Conservation (phyloP, 805 yeast genomes). For the Candida krabiensis region DNA sequence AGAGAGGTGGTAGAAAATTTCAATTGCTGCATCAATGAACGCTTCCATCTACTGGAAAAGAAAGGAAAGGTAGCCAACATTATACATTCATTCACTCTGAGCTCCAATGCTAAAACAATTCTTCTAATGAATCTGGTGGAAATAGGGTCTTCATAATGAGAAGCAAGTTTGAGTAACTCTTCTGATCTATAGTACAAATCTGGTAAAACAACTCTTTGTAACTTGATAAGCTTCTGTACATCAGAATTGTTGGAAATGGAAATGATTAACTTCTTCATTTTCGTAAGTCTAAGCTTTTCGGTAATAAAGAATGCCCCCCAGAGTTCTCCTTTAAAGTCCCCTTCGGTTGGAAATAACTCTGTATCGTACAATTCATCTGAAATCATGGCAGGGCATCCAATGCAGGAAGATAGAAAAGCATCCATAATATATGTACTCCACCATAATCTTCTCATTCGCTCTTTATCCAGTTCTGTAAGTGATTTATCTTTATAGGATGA, state of each 20-base stretch:
- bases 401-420: conserved; percentile 5
- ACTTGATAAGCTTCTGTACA: not conserved
- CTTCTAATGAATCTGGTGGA: conserved; percentile 1
- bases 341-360: conserved; percentile 2
- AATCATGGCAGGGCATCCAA: conserved; percentile 1
- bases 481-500: not conserved
- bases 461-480: conserved; percentile 1
- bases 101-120: conserved; percentile 7
- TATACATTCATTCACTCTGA: conserved; percentile 9
- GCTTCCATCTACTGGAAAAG: conserved; percentile 2
- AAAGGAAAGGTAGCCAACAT: conserved; percentile 3
- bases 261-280: conserved; percentile 3
- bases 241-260: not conserved
- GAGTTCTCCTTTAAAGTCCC: conserved; percentile 1
- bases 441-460: conserved; percentile 10
- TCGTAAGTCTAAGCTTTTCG: conserved; percentile 6
- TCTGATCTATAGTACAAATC: not conserved
- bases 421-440: conserved; percentile 7
- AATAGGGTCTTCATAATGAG: not conserved
- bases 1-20: no score
- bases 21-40: not conserved
- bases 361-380: not conserved
- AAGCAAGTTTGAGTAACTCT: not conserved
- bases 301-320: conserved; percentile 3
- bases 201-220: not conserved